A percentile compares a stretch with the other conserved stretches of the same genome.
phyloP scores from a whole-genome alignment of 805 yeast species.

The Starmera dryadoides region DNA sequence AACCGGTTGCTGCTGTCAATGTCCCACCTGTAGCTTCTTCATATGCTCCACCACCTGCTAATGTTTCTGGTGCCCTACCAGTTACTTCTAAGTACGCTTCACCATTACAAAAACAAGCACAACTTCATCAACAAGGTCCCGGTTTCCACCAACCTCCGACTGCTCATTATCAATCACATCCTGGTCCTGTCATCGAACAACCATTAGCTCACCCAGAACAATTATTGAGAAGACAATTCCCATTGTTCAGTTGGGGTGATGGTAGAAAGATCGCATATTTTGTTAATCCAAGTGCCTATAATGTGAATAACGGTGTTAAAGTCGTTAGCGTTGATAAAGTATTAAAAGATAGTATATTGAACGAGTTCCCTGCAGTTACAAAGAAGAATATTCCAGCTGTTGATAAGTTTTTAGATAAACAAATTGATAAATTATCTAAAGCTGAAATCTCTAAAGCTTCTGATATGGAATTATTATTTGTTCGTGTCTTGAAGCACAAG shows the following conservation, averaged over 20 bases:
- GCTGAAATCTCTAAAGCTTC: conserved; percentile 37
- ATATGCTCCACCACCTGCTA: neutral
- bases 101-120: too few relatives aligned
- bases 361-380: conserved; percentile 26
- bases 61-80: too few relatives aligned
- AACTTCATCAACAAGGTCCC: too few relatives aligned
- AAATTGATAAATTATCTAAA: conserved; percentile 4
- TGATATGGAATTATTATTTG: conserved; percentile 67
- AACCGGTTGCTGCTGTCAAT: too few relatives aligned
- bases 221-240: conserved; percentile 57
- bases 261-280: conserved; percentile 37
- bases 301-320: conserved; percentile 28
- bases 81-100: too few relatives aligned
- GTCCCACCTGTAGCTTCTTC: too few relatives aligned
- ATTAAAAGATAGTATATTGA: conserved; percentile 24
- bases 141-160: conserved; percentile 1
- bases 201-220: conserved; percentile 39
- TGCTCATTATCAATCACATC: neutral
- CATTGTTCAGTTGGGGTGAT: conserved; percentile 62
- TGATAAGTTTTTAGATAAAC: conserved; percentile 18
- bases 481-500: conserved; percentile 19
- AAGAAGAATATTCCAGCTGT: conserved; percentile 22
- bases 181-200: neutral
- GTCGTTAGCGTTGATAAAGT: conserved; percentile 27
- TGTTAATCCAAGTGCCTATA: conserved; percentile 32